Evolutionary conservation across 305 asterid species (phyloP).

Genomic region (Fraxinus ornus): DNA sequence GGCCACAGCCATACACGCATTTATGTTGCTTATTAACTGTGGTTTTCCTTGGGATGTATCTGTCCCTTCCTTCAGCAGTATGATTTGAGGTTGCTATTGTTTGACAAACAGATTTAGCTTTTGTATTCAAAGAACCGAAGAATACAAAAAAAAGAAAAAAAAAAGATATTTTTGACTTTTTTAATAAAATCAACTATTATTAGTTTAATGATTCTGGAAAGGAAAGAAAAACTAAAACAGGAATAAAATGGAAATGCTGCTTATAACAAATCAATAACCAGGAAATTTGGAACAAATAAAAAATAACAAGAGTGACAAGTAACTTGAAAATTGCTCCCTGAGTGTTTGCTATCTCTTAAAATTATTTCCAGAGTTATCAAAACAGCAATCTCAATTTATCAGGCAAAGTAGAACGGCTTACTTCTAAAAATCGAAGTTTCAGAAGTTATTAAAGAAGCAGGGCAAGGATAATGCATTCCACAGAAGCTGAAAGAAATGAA

Average conservation of each 20-base stretch:
- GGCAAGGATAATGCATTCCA: neutral
- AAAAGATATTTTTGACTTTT: neutral
- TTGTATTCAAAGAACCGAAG: neutral
- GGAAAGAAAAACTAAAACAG: neutral
- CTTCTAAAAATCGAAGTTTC: neutral
- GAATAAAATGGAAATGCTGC: neutral
- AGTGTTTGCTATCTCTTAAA: neutral
- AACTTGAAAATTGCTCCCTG: neutral
- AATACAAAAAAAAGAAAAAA: neutral
- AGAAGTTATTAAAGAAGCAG: neutral
- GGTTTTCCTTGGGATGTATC: conserved; percentile 98
- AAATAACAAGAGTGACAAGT: neutral
- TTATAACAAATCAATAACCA: neutral
- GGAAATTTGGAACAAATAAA: neutral
- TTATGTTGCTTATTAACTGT: conserved; percentile 87
- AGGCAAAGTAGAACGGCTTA: neutral
- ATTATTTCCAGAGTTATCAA: neutral
- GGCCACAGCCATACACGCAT: conserved; percentile 85
- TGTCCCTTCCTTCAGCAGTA: conserved; percentile 95
- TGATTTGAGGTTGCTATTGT: conserved; percentile 81
- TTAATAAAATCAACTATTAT: neutral
- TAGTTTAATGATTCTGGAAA: neutral
- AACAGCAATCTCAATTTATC: neutral
- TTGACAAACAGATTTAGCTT: neutral
- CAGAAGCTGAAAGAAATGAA: neutral